Base-by-base conservation (phyloP, 2,329 filamentous ascomycete genomes). In the Fusarium torreyae region DNA sequence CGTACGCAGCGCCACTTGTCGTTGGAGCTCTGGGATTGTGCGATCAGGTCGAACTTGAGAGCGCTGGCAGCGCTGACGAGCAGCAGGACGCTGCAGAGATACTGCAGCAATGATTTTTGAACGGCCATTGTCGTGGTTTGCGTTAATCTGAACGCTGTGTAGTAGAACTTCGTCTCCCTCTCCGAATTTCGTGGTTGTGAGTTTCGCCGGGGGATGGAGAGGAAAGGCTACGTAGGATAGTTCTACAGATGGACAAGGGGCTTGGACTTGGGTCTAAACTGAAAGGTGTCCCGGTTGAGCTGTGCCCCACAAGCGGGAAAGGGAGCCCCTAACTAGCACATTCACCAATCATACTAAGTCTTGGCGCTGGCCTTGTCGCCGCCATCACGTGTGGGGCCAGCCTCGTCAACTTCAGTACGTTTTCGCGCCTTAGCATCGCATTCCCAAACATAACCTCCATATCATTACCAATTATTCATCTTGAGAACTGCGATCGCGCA, bases 21-120 rank as follows among this genome's bases (percentile, higher is more conserved):
- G 28, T 91, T 89, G 79, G 88, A 85, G 71, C 59, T 76, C 75
- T 80, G 78, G 66, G 83, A 81, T 70, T 90, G 87, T 44, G 94
- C 93, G 75, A 88, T 82, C 66, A 99, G 89, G 77, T 99, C 96
- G 87, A 99, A 98, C 85, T 97, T 98, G 76, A 99, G 89, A 63
- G 94, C 94, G 72, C 86, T 81, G 69, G 84, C 82, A 70, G 83
- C 83, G 63, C 84, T 82, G 69, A 86, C 81, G 61, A 90, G 80
- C 58, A 90, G 80, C 70, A 89, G 79, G 52, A 90, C 76, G 79
- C 86, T 84, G 83, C 85, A 88, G 78, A 89, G 75, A 76, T 84
- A 84, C 79, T 85, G 87, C 83, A 90, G 82, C 75, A 88, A 76
- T 67, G 83, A 84, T 78, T 78, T 80, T 74, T 82, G 79, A 71